Evolutionary conservation across 352 stramenopile species (phyloP).

Genomic region (Globisporangium orthogonon): DNA sequence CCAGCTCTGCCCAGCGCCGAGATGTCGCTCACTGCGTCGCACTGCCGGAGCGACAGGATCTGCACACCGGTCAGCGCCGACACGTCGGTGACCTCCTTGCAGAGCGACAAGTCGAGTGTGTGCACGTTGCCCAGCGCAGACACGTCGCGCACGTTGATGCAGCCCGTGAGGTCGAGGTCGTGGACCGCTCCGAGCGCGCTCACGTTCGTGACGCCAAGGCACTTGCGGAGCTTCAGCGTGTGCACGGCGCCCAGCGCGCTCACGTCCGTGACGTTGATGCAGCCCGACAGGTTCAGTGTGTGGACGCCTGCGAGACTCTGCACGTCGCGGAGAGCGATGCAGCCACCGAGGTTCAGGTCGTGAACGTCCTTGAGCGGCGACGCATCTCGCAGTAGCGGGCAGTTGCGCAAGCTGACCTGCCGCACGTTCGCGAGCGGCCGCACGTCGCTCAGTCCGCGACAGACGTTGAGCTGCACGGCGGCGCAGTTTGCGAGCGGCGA

Average conservation of each 20-base stretch:
- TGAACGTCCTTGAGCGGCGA: constrained; percentile 29
- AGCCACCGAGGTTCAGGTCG: constrained; percentile 54
- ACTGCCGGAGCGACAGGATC: constrained; percentile 48
- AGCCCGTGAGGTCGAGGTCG: constrained; percentile 56
- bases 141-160: constrained; percentile 39
- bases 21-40: constrained; percentile 35
- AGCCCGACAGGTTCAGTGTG: constrained; percentile 51
- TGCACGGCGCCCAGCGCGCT: constrained; percentile 31
- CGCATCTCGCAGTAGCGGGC: constrained; percentile 31
- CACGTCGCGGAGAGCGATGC: constrained; percentile 44
- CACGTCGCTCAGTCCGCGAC: constrained; percentile 43
- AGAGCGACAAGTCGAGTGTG: constrained; percentile 51
- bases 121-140: constrained; percentile 34
- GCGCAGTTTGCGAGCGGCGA: constrained; percentile 32
- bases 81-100: constrained; percentile 42
- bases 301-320: constrained; percentile 32
- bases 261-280: constrained; percentile 40
- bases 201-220: constrained; percentile 42
- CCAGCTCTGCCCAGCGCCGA: constrained; percentile 20
- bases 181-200: constrained; percentile 37
- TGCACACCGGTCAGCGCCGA: constrained; percentile 30
- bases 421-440: constrained; percentile 34
- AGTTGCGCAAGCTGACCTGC: constrained; percentile 44
- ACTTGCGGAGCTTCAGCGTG: constrained; percentile 61
- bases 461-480: constrained; percentile 60